A percentile compares a stretch with the other conserved stretches of the same genome.
Conservation (phyloP, 768 basidiomycete species). For the Obba rivulosa region DNA sequence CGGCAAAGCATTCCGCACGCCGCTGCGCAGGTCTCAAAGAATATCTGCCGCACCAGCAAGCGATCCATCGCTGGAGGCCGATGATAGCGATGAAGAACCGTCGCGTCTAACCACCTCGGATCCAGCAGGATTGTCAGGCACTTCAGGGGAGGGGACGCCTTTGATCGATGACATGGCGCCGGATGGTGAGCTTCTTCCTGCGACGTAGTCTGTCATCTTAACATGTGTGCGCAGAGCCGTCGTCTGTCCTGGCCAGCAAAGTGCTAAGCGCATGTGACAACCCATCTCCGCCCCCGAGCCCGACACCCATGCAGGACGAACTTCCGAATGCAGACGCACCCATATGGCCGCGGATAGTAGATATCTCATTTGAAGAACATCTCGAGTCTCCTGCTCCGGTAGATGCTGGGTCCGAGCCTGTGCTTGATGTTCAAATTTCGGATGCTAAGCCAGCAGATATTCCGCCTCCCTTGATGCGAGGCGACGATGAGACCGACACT, state of each 20-base stretch:
- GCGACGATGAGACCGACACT: too few relatives aligned
- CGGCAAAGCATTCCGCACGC: constrained; percentile 25
- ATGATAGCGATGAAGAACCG: constrained; percentile 10
- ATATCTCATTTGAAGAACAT: background rate
- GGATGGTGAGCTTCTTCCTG: constrained; percentile 24
- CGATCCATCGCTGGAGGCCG: constrained; percentile 2
- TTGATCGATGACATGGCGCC: constrained; percentile 25
- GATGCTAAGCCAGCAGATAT: too few relatives aligned
- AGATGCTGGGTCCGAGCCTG: background rate
- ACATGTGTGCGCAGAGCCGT: constrained; percentile 42
- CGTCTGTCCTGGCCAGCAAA: constrained; percentile 58
- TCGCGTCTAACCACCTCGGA: background rate
- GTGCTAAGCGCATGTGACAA: constrained; percentile 70
- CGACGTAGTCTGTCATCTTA: background rate
- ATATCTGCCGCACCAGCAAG: constrained; percentile 31
- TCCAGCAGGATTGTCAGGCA: constrained; percentile 8
- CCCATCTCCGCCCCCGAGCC: constrained; percentile 60
- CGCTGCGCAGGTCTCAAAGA: constrained; percentile 46
- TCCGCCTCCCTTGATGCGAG: too few relatives aligned
- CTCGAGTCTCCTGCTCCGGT: background rate
- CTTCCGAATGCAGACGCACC: background rate
- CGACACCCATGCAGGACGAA: constrained; percentile 3
- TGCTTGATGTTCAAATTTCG: too few relatives aligned
- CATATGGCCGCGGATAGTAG: background rate
- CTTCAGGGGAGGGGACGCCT: constrained; percentile 17